A percentile compares a stretch with the other conserved stretches of the same genome.
Evolutionary conservation across 139 green algal species (phyloP).

Genomic region (Chlorella vulgaris): DNA sequence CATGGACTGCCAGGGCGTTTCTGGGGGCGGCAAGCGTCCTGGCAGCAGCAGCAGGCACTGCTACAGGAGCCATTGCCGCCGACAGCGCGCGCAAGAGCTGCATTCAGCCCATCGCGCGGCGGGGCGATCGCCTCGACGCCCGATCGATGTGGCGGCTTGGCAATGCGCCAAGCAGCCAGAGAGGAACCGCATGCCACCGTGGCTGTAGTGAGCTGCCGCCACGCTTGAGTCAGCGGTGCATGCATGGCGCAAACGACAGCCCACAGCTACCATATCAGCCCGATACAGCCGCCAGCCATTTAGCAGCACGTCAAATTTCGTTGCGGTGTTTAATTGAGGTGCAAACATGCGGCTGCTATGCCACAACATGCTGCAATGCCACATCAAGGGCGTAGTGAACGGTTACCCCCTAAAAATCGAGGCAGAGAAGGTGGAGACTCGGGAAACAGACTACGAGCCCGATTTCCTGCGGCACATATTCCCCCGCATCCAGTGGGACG

Average conservation of each 20-base stretch:
- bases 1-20: background rate
- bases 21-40: background rate
- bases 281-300: no score
- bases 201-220: background rate
- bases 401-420: conserved; percentile 95
- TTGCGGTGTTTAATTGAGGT: no score
- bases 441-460: conserved; percentile 89
- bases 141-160: background rate
- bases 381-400: conserved; percentile 94
- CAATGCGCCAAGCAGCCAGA: background rate
- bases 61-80: no score
- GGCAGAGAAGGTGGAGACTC: conserved; percentile 63
- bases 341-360: conserved; percentile 98
- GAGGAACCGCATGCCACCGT: no score
- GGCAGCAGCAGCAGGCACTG: background rate
- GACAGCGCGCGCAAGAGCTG: no score
- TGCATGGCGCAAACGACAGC: background rate
- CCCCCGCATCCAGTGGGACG: conserved; percentile 83
- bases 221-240: background rate
- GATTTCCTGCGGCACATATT: conserved; percentile 94
- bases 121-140: background rate
- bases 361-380: conserved; percentile 97
- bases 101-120: background rate
- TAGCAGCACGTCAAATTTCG: no score
- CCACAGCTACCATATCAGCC: no score